Conservation (phyloP, 306 rosid species). For the Spatholobus suberectus region DNA sequence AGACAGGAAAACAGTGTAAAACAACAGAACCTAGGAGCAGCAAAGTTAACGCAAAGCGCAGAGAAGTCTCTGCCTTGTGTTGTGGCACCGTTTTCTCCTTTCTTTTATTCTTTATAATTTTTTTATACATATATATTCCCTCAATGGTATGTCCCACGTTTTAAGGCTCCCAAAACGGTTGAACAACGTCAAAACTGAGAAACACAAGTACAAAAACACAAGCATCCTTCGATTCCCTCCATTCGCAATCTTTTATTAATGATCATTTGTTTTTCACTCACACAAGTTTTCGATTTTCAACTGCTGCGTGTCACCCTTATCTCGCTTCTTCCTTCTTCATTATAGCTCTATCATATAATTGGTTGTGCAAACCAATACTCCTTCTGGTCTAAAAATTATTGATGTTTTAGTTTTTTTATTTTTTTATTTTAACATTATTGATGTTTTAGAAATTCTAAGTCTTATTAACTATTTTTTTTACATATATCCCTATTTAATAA, state of each 20-base stretch:
- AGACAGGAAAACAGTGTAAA: background rate
- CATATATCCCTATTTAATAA: no score
- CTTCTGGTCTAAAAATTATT: no score
- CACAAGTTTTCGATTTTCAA: background rate
- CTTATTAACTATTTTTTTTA: no score
- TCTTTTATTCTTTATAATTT: no score
- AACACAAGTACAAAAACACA: background rate
- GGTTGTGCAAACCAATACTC: conserved; percentile 39
- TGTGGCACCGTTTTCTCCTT: no score
- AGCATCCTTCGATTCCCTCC: conserved; percentile 36
- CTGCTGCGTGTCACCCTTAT: conserved; percentile 22
- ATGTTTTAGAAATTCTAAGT: no score
- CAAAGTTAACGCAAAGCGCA: background rate
- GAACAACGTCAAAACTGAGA: conserved; percentile 28
- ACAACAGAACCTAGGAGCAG: background rate
- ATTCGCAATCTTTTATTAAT: conserved; percentile 8
- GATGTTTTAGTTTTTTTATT: no score
- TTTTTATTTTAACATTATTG: no score
- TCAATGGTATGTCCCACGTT: background rate
- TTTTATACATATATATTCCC: background rate
- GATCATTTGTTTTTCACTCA: background rate
- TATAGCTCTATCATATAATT: conserved; percentile 34
- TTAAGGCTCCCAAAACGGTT: conserved; percentile 46
- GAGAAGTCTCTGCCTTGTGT: background rate
- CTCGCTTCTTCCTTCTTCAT: conserved; percentile 13